Conservation (phyloP, 163 green algal genomes). For the Prototheca wickerhamii region DNA sequence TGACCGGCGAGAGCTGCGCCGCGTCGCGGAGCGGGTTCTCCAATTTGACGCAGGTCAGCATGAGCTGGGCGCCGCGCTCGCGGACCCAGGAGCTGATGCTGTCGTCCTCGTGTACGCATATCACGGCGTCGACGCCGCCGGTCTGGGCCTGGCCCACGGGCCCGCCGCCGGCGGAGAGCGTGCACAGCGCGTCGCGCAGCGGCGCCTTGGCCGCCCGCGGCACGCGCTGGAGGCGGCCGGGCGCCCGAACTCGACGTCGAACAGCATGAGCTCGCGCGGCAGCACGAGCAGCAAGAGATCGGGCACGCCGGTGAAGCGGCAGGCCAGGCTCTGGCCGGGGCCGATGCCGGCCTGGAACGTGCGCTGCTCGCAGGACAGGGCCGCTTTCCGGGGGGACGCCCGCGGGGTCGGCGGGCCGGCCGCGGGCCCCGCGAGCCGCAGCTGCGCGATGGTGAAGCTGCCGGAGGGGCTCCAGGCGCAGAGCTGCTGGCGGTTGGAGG, state of each 20-base stretch:
- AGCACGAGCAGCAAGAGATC: slow-evolving; percentile 48
- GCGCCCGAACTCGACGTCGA: slow-evolving; percentile 64
- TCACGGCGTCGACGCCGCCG: not conserved
- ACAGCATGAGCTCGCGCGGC: slow-evolving; percentile 59
- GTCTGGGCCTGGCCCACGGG: not conserved
- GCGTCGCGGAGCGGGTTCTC: not conserved
- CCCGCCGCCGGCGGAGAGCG: slow-evolving; percentile 29
- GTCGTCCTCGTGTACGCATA: not conserved
- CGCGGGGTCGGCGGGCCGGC: no score
- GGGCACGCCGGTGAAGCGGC: not conserved
- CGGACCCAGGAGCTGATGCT: not conserved
- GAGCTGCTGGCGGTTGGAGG: not conserved
- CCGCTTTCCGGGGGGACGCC: not conserved
- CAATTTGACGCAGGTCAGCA: not conserved
- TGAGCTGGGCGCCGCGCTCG: not conserved
- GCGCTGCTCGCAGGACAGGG: not conserved
- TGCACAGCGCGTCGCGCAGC: slow-evolving; percentile 49
- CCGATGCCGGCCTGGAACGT: not conserved
- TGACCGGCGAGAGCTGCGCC: no score
- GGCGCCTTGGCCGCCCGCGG: slow-evolving; percentile 17
- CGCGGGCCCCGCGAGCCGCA: no score
- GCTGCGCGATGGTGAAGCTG: not conserved
- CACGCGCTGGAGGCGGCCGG: slow-evolving; percentile 45
- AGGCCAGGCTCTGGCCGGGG: not conserved
- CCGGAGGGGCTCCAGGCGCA: not conserved